These are phyloP conservation scores for Closterium sp. DNA, from an alignment of 139 green algal genomes.

Conservation along the genomic window DNA sequence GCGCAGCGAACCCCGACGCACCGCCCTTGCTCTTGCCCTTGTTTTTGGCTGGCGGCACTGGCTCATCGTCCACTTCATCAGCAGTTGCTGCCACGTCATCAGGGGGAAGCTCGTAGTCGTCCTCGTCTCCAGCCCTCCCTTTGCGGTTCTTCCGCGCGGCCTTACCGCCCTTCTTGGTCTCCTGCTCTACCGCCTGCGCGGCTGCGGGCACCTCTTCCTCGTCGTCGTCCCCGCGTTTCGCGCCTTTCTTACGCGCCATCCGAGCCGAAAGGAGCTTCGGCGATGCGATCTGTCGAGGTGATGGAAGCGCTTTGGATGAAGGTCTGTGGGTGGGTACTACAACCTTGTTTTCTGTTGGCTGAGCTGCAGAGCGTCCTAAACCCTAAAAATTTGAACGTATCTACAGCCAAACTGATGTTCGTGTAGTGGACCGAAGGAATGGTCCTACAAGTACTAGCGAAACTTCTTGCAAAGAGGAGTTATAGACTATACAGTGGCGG, in stretches of 20 bases:
- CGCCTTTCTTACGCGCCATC: constrained; percentile 8
- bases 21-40: background rate
- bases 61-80: background rate
- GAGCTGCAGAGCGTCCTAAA: background rate
- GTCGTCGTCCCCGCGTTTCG: background rate
- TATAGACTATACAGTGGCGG: background rate
- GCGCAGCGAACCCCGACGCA: background rate
- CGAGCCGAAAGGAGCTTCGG: background rate
- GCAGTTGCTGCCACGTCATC: no score
- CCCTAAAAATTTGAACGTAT: background rate
- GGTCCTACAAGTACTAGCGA: background rate
- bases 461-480: background rate
- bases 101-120: background rate
- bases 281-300: background rate
- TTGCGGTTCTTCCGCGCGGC: background rate
- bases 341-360: no score
- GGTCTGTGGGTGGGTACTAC: background rate
- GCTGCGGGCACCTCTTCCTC: background rate
- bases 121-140: background rate
- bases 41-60: background rate
- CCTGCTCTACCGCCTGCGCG: background rate
- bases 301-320: background rate
- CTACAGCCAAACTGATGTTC: background rate
- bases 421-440: background rate
- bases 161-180: background rate